Conservation (phyloP, 495 filamentous ascomycete species). For the Tuber microsphaerosporum region DNA sequence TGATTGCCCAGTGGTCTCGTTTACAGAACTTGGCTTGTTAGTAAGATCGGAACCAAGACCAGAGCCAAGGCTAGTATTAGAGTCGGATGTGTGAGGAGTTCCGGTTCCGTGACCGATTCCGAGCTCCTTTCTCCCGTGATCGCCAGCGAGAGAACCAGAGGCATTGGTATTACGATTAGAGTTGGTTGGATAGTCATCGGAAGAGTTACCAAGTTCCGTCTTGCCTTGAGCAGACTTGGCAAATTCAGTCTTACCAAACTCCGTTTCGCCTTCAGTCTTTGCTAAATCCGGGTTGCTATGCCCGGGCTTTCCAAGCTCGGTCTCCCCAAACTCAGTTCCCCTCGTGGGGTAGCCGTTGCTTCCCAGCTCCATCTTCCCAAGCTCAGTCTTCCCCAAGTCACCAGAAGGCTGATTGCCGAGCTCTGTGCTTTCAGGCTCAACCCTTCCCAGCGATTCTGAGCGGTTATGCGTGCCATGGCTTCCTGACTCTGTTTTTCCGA, state of each 20-base stretch:
- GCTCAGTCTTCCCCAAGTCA: neutral
- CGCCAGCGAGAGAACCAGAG: neutral
- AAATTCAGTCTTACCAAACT: neutral
- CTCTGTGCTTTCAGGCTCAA: neutral
- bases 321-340: neutral
- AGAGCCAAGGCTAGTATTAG: neutral
- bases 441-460: neutral
- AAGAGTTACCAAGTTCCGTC: neutral
- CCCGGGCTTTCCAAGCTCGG: neutral
- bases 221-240: neutral
- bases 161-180: neutral
- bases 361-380: neutral
- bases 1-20: conserved; percentile 2
- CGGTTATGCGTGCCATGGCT: neutral
- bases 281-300: neutral
- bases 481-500: neutral
- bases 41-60: neutral
- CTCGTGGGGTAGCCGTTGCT: neutral
- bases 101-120: neutral
- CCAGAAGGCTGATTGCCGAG: neutral
- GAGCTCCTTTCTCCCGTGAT: neutral
- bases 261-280: neutral
- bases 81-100: neutral
- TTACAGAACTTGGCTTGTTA: neutral
- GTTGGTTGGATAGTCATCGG: neutral